phyloP scores from a whole-genome alignment of 139 green algal genomes.

The Edaphochlamys debaryana region DNA sequence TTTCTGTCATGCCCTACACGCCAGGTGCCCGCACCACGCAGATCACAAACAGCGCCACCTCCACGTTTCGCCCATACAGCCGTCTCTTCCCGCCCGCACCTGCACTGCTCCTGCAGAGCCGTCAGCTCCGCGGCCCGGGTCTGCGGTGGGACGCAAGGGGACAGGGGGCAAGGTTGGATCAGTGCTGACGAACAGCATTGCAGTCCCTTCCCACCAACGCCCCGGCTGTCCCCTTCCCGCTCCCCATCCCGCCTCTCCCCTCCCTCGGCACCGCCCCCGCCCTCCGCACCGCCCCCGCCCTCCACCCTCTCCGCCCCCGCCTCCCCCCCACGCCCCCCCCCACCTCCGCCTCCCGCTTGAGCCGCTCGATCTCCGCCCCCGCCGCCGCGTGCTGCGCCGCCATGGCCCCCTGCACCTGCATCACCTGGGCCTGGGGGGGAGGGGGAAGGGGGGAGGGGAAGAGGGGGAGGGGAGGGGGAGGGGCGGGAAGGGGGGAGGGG shows the following conservation, averaged over 20 bases:
- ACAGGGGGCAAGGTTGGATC: background rate
- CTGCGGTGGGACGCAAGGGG: background rate
- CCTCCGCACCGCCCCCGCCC: no score
- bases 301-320: no score
- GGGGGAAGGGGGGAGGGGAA: background rate
- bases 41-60: no score
- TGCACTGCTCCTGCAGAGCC: background rate
- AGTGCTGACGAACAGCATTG: background rate
- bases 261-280: no score
- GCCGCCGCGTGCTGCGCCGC: slow-evolving; percentile 29
- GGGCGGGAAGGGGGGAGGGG: no score
- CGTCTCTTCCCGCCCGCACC: background rate
- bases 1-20: no score
- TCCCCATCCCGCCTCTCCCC: no score
- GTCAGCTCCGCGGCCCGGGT: background rate
- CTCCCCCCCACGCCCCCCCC: background rate
- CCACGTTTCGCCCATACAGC: no score
- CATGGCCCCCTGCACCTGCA: slow-evolving; percentile 45
- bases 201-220: no score
- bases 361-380: slow-evolving; percentile 29
- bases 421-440: slow-evolving; percentile 23
- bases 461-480: background rate
- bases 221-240: no score
- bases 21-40: no score
- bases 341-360: slow-evolving; percentile 15